phyloP scores from a whole-genome alignment of 2,329 filamentous ascomycete species.

The Lasiodiplodia hormozganensis region DNA sequence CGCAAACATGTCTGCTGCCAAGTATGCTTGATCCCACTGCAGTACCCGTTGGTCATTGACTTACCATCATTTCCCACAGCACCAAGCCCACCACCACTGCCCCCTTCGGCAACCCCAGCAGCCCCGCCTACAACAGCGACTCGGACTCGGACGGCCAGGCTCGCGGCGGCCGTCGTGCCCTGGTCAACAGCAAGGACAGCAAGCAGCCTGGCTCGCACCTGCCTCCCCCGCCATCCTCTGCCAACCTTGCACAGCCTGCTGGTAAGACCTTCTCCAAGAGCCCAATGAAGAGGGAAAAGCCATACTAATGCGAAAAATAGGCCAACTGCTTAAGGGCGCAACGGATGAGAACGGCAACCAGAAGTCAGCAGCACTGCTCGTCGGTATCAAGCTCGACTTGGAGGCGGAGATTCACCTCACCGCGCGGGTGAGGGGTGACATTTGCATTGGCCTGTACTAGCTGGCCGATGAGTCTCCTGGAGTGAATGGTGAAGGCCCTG shows the following conservation, averaged over 20 bases:
- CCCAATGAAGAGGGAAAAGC: background rate
- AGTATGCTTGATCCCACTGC: background rate
- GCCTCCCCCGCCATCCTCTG: slow-evolving; percentile 3
- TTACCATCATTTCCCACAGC: background rate
- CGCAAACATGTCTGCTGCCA: slow-evolving; percentile 15
- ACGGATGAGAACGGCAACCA: slow-evolving; percentile 64
- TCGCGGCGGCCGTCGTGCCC: slow-evolving; percentile 18
- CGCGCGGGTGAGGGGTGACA: slow-evolving; percentile 66
- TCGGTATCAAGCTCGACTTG: slow-evolving; percentile 69
- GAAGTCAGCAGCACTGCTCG: slow-evolving; percentile 64
- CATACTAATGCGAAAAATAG: slow-evolving; percentile 38
- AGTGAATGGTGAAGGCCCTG: background rate
- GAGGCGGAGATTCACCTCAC: slow-evolving; percentile 69
- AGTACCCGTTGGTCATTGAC: background rate
- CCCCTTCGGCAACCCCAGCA: slow-evolving; percentile 16
- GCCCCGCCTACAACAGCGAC: slow-evolving; percentile 20
- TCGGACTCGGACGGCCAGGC: slow-evolving; percentile 25
- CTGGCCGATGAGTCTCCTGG: background rate
- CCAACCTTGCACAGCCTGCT: slow-evolving; percentile 16
- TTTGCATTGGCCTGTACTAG: slow-evolving; percentile 65
- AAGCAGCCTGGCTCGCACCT: slow-evolving; percentile 18
- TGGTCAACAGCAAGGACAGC: slow-evolving; percentile 16
- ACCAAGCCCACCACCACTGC: slow-evolving; percentile 19
- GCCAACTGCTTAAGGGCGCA: slow-evolving; percentile 63
- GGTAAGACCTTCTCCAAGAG: background rate